phyloP scores from a whole-genome alignment of 108 stramenopile genomes.

The Fistulifera solaris region DNA sequence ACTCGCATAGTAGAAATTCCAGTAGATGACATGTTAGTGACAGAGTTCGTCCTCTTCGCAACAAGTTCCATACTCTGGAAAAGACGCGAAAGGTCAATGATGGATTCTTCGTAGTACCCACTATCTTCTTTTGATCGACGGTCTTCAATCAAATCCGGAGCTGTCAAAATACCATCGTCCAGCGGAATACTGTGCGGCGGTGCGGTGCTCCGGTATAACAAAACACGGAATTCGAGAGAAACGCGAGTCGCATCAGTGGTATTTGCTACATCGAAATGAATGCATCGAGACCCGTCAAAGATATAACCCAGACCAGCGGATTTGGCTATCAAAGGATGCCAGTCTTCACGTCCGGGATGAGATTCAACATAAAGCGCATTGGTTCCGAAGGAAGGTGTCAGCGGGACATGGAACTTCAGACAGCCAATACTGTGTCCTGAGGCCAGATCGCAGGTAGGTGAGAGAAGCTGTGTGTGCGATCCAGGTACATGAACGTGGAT shows the following conservation, averaged over 20 bases:
- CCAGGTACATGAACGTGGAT: constrained; percentile 55
- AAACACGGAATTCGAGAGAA: constrained; percentile 44
- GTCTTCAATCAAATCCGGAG: constrained; percentile 38
- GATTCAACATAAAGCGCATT: constrained; percentile 57
- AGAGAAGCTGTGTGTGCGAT: constrained; percentile 31
- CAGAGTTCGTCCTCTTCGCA: neutral
- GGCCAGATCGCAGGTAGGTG: constrained; percentile 53
- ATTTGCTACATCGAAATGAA: constrained; percentile 61
- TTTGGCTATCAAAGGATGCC: constrained; percentile 46
- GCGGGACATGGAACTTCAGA: constrained; percentile 60
- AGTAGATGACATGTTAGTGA: neutral
- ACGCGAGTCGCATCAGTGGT: constrained; percentile 58
- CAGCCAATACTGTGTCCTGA: constrained; percentile 51
- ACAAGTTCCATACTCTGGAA: too few species aligned
- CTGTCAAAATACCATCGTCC: constrained; percentile 27
- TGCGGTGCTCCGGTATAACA: constrained; percentile 6
- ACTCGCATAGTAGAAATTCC: too few species aligned
- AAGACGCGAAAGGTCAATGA: constrained; percentile 31
- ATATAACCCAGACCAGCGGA: constrained; percentile 56
- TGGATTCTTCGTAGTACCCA: constrained; percentile 62
- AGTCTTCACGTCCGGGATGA: constrained; percentile 64
- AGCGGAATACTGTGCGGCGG: neutral
- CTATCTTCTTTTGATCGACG: constrained; percentile 27
- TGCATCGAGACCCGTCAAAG: constrained; percentile 62
- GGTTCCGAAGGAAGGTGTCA: constrained; percentile 55